phyloP scores from a whole-genome alignment of 345 rosid species.

The Jatropha curcas region DNA sequence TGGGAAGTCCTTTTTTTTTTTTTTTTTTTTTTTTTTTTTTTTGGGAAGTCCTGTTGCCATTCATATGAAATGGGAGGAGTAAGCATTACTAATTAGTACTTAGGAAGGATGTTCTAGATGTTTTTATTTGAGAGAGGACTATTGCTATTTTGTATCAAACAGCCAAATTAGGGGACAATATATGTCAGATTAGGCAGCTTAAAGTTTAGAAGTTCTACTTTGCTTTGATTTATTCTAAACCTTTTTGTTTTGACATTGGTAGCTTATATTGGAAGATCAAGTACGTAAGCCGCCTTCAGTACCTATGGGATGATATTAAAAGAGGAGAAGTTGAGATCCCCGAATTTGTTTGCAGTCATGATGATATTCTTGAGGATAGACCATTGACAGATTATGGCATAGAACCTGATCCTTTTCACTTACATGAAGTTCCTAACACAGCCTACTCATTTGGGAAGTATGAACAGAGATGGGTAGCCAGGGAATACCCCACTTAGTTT shows the following conservation, averaged over 20 bases:
- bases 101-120: not conserved
- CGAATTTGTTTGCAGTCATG: conserved; percentile 72
- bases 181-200: not conserved
- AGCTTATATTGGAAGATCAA: conserved; percentile 90
- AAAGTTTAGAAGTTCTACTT: conserved; percentile 4
- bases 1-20: too few species aligned
- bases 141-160: not conserved
- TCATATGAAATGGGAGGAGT: not conserved
- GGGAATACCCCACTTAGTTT: conserved; percentile 42
- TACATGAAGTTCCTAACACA: conserved; percentile 56
- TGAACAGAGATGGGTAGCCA: conserved; percentile 63
- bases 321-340: conserved; percentile 87
- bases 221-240: not conserved
- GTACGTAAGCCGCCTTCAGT: conserved; percentile 86
- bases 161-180: not conserved
- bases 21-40: too few species aligned
- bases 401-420: conserved; percentile 76
- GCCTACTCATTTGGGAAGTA: conserved; percentile 59
- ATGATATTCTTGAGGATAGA: conserved; percentile 80
- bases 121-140: not conserved
- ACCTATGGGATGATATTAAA: conserved; percentile 80
- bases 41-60: too few species aligned
- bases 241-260: conserved; percentile 2
- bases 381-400: conserved; percentile 92
- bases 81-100: not conserved